Base-by-base conservation (phyloP, 495 filamentous ascomycete genomes). In the Cladorrhinum samala region DNA sequence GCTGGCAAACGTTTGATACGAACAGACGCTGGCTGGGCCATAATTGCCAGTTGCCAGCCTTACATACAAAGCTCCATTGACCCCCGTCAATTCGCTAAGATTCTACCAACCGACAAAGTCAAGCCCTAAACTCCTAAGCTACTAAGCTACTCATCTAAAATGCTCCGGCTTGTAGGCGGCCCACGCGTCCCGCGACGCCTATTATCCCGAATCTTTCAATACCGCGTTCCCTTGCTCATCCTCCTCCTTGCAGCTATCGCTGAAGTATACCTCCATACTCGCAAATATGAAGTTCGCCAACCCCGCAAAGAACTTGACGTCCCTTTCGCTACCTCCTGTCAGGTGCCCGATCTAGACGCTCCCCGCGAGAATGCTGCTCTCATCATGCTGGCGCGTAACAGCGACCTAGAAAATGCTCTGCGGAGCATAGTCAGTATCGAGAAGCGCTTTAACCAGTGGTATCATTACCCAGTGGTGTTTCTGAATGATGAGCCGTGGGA, bases 401-500 rank as follows among this genome's bases (percentile, higher is more conserved):
- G 88, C 65, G 93, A 98, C 68, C 64, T 93, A 47, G 86, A 91
- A 1, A 86, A 89, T 44, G 92, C 95, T n/a, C 80, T 93, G 41
- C 82, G 91, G 62, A 95, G 90, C 3, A 79, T 96, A 49, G 87
- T 91, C 68, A 94, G 88, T 47, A 89, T 98, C 60, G 93, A 98
- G 69, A 77, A 88, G 50, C 91, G 95, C 65, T 98, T 98, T 80
- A 98, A 98, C 68, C 82, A 85, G 53, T 96, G 92, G 92, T 98
- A 88, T 69, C 78, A 95, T 65, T 98, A 98, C 70, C 93, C 92
- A 20, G 91, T 95, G 67, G 88, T 98, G 41, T 96, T 98, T 68
- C 74, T 98, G 54, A 98, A 98, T 68, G 91, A 98, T 67, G 83
- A 83, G 54, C 83, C 83, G 5, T 97, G 95, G 73, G 81, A 79